phyloP scores from a whole-genome alignment of 192 early-diverging fungal species.

The Entomortierella chlamydospora region DNA sequence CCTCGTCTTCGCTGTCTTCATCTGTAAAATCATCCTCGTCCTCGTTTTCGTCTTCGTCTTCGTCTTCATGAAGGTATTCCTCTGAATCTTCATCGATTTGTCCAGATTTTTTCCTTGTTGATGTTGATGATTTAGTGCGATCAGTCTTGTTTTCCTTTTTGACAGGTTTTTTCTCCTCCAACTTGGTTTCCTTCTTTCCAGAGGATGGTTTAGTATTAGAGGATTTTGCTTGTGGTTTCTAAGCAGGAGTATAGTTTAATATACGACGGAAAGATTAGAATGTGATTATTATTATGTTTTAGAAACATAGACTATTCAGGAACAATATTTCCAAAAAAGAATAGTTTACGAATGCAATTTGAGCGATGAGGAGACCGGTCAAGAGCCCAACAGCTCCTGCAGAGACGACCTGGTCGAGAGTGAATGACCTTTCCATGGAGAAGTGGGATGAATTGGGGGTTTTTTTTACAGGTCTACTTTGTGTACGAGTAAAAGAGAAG shows the following conservation, averaged over 20 bases:
- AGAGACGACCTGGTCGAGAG: conserved; percentile 43
- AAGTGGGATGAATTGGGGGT: background rate
- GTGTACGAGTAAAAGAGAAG: no score
- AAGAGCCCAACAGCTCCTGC: conserved; percentile 42
- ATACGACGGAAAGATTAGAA: no score
- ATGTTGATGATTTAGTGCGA: background rate
- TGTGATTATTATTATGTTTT: no score
- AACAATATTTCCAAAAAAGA: background rate
- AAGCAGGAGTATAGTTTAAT: no score
- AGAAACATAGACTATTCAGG: no score
- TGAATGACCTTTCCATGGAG: conserved; percentile 47
- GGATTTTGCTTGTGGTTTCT: background rate
- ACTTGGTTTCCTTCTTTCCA: background rate
- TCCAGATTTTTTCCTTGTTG: background rate
- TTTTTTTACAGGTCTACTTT: no score
- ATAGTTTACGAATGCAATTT: conserved; percentile 22
- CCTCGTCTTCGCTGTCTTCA: conserved; percentile 41
- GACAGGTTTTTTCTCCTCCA: background rate
- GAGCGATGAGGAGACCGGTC: conserved; percentile 36
- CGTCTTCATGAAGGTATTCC: conserved; percentile 14
- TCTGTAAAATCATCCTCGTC: conserved; percentile 26
- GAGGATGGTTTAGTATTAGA: background rate
- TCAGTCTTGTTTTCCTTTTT: conserved; percentile 11
- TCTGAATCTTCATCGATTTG: conserved; percentile 45
- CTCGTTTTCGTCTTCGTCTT: conserved; percentile 21